phyloP scores from a whole-genome alignment of 2,329 filamentous ascomycete genomes.

The Parastagonospora nodorum region DNA sequence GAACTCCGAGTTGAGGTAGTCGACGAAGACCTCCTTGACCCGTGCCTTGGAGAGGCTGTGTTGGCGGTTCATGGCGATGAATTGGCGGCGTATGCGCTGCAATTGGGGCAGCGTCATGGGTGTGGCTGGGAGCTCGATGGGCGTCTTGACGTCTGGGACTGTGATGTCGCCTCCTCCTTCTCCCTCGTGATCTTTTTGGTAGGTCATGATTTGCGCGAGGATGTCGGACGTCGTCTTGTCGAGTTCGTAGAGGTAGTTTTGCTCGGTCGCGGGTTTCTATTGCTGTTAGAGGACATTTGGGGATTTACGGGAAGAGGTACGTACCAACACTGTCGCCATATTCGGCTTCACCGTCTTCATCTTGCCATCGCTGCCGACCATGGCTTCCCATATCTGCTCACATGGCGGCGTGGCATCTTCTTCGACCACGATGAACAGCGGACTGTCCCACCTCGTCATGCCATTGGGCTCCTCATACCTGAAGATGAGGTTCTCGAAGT shows the following conservation, averaged over 20 bases:
- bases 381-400: slow-evolving; percentile 74
- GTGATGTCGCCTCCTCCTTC: slow-evolving; percentile 65
- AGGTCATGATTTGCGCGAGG: slow-evolving; percentile 70
- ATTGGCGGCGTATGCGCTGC: slow-evolving; percentile 77
- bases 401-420: slow-evolving; percentile 73
- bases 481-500: slow-evolving; percentile 81
- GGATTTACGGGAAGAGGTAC: slow-evolving; percentile 6
- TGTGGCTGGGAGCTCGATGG: slow-evolving; percentile 68
- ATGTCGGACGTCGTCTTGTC: slow-evolving; percentile 80
- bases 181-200: slow-evolving; percentile 66
- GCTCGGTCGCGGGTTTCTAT: slow-evolving; percentile 63
- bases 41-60: slow-evolving; percentile 53
- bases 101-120: slow-evolving; percentile 74
- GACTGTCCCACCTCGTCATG: slow-evolving; percentile 84
- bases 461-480: slow-evolving; percentile 85
- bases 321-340: slow-evolving; percentile 70
- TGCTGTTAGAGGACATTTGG: slow-evolving; percentile 3
- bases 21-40: slow-evolving; percentile 46
- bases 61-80: slow-evolving; percentile 75
- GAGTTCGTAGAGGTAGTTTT: slow-evolving; percentile 79
- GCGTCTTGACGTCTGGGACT: slow-evolving; percentile 59
- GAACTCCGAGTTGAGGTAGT: slow-evolving; percentile 47
- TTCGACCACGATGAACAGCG: slow-evolving; percentile 78
- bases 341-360: slow-evolving; percentile 73
- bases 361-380: slow-evolving; percentile 66